Evolutionary conservation across 108 stramenopile species (phyloP).

Genomic region (Pseudonitzschia delicatissima): DNA sequence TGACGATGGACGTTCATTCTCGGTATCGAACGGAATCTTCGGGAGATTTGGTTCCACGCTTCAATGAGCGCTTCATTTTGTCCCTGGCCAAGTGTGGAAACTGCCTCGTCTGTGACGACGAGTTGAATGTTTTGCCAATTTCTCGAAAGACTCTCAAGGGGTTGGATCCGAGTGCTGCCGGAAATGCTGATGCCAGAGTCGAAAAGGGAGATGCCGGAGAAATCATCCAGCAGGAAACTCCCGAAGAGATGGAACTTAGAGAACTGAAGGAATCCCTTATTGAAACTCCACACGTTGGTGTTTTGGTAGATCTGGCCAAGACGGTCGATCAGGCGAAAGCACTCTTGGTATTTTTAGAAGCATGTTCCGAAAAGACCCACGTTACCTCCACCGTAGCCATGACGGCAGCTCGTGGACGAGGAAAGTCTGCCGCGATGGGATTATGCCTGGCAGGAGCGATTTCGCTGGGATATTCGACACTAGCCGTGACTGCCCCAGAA

Average conservation of each 20-base stretch:
- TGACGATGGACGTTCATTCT: conserved; percentile 99
- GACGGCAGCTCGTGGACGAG: conserved; percentile 93
- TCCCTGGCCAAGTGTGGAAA: conserved; percentile 83
- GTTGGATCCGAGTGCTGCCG: conserved; percentile 27
- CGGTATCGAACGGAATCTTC: conserved; percentile 92
- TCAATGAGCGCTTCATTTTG: conserved; percentile 99
- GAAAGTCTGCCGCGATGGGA: conserved; percentile 98
- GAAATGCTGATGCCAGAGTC: conserved; percentile 17
- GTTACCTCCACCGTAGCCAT: conserved; percentile 65
- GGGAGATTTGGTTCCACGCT: conserved; percentile 89
- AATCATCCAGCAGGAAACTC: conserved; percentile 49
- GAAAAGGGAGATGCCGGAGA: conserved; percentile 57
- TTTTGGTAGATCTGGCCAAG: conserved; percentile 87
- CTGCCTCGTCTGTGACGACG: conserved; percentile 97
- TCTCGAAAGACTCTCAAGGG: conserved; percentile 53
- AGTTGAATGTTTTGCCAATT: conserved; percentile 97
- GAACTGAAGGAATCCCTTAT: conserved; percentile 83
- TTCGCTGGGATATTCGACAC: conserved; percentile 91
- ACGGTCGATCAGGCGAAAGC: conserved; percentile 97
- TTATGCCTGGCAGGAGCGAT: conserved; percentile 95
- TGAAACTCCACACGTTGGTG: conserved; percentile 94
- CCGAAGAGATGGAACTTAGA: conserved; percentile 72
- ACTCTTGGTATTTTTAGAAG: conserved; percentile 92
- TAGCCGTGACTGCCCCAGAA: conserved; percentile 96
- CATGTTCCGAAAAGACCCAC: conserved; percentile 80